Conservation (phyloP, 768 basidiomycete genomes). For the Postia placenta region DNA sequence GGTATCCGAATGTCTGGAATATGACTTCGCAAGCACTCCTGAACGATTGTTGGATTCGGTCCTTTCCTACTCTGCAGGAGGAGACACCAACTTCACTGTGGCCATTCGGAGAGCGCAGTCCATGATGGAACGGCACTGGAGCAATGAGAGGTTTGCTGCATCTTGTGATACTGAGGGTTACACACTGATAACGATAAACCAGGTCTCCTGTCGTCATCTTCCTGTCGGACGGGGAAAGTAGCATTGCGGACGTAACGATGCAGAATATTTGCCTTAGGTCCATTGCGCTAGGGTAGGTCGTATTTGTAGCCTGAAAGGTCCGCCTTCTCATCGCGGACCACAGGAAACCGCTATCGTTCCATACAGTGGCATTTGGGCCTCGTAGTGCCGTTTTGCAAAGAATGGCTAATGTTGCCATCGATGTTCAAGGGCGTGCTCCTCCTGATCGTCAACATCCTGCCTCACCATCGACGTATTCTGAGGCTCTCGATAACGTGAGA, state of each 20-base stretch:
- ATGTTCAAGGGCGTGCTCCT: constrained; percentile 40
- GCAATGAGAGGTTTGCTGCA: constrained; percentile 45
- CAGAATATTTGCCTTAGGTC: constrained; percentile 38
- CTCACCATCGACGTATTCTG: constrained; percentile 40
- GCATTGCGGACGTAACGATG: constrained; percentile 29
- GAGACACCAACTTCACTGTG: constrained; percentile 38
- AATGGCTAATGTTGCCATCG: constrained; percentile 50
- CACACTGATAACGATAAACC: background rate
- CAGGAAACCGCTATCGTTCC: constrained; percentile 53
- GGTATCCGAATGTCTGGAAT: constrained; percentile 23
- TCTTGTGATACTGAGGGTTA: no score
- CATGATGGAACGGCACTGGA: constrained; percentile 44
- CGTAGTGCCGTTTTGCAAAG: constrained; percentile 29
- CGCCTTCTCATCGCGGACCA: background rate
- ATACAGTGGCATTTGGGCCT: constrained; percentile 51
- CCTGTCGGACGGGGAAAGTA: constrained; percentile 50
- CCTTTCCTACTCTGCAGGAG: constrained; percentile 23
- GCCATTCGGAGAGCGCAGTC: constrained; percentile 33
- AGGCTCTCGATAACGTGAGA: constrained; percentile 45
- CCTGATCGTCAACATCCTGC: constrained; percentile 31
- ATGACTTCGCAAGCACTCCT: constrained; percentile 43
- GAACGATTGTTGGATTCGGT: constrained; percentile 36
- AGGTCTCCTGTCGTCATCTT: constrained; percentile 43
- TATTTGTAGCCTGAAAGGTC: no score
- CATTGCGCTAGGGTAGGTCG: constrained; percentile 36